These are phyloP conservation scores for Ustilago vetiveriae DNA, from an alignment of 1,284 basidiomycete genomes.

Conservation along the genomic window DNA sequence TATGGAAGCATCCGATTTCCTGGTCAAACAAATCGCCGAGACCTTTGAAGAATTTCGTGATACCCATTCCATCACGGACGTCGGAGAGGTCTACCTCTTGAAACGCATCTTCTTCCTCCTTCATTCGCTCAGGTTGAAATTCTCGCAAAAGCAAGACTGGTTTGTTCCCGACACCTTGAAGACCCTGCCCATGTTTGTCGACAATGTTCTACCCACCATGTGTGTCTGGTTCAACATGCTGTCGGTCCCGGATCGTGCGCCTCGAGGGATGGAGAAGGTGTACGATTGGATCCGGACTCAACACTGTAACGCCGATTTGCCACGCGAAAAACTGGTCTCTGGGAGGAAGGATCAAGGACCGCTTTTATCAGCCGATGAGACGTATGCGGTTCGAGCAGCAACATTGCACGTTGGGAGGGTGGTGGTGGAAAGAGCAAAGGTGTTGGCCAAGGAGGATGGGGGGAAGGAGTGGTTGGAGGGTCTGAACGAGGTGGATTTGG, in stretches of 20 bases:
- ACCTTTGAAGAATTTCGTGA: conserved; percentile 59
- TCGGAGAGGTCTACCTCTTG: conserved; percentile 76
- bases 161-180: conserved; percentile 68
- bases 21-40: conserved; percentile 4
- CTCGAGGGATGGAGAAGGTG: conserved; percentile 14
- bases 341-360: conserved; percentile 25
- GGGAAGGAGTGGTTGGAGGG: conserved; percentile 28
- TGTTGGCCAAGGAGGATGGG: conserved; percentile 16
- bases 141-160: conserved; percentile 4
- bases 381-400: conserved; percentile 57
- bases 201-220: conserved; percentile 86
- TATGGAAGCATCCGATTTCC: conserved; percentile 16
- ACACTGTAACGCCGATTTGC: conserved; percentile 8
- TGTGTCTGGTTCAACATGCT: conserved; percentile 80
- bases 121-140: conserved; percentile 74
- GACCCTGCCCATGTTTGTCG: conserved; percentile 77
- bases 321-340: conserved; percentile 1
- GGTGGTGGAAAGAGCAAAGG: conserved; percentile 40
- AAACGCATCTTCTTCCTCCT: conserved; percentile 87
- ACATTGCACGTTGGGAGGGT: conserved; percentile 47
- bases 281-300: conserved; percentile 7
- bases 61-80: conserved; percentile 16
- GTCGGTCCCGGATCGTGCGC: conserved; percentile 70
- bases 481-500: conserved; percentile 59
- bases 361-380: conserved; percentile 43